Base-by-base conservation (phyloP, 805 yeast genomes). In the Monosporozyma servazzii region DNA sequence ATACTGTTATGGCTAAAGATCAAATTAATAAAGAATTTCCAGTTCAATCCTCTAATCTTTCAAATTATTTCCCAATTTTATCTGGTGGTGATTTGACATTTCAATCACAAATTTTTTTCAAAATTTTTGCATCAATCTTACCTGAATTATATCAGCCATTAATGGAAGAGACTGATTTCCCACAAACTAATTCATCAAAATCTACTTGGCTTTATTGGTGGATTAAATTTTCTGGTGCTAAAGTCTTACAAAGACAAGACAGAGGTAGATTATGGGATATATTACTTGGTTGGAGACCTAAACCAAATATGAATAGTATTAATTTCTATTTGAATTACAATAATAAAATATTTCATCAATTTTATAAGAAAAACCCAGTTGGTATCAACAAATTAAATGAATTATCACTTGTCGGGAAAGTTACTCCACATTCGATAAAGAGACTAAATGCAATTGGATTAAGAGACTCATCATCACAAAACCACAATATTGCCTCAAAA, bases 181-280 rank as follows among this genome's bases (percentile, higher is more conserved):
- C 47, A 18, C 80, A 80, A 56, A 76, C 79, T 41, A 74, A 73
- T 51, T 58, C 70, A 17, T 73, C 76, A 43, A 74, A 79, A 53
- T 88, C 85, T 55, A 93, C 87, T 58, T 90, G 97, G 97, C 72
- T 89, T 25, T 76, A 88, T 40, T 90, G 96, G 96, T 90, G 97
- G 97, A 73, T 90, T 56, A 88, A 88, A 63, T 90, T 86, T 76
- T 79, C 87, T 62, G 96, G 96, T 20, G 79, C 93, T 13, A 86
- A 86, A 67, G 88, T 84, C 6, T 81, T 95, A 78, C 83, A 89
- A 44, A 77, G 85, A 54, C 75, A 75, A 53, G 96, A 88, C 66
- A 70, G 96, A 49, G 96, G 93, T 11, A 75, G 96, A 54, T 74
- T 88, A 6, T 90, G 98, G 98, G 98, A 90, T 69, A 70, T 81